These are phyloP conservation scores for Cladophialophora chaetospira DNA, from an alignment of 2,329 filamentous ascomycete genomes.

Conservation along the genomic window DNA sequence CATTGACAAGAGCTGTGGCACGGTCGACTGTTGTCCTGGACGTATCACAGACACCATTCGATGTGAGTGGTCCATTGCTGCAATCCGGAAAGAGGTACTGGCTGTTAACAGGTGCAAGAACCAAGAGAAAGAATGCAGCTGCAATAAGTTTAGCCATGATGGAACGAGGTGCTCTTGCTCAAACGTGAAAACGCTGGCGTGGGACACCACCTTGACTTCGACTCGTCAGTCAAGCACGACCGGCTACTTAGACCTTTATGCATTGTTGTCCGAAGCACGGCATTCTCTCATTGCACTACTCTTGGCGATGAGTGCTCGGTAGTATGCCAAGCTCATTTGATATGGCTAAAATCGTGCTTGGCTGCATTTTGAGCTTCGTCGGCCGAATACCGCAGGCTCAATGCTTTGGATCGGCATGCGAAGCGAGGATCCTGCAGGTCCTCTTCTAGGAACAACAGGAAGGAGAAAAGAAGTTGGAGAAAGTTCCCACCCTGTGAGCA, in stretches of 20 bases:
- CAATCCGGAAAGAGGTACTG: slow-evolving; percentile 47
- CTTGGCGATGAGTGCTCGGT: background rate
- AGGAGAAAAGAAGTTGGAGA: background rate
- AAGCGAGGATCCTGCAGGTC: background rate
- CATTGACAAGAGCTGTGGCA: slow-evolving; percentile 52
- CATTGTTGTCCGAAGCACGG: background rate
- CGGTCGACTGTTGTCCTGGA: slow-evolving; percentile 43
- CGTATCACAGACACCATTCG: slow-evolving; percentile 54
- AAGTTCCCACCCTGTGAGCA: background rate
- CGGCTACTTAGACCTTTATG: background rate
- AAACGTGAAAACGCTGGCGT: background rate
- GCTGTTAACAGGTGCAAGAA: background rate
- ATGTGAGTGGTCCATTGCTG: slow-evolving; percentile 50
- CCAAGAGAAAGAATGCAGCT: background rate
- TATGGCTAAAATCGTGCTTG: background rate
- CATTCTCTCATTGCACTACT: background rate
- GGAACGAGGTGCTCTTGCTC: background rate
- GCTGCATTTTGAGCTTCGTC: background rate
- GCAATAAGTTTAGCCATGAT: background rate
- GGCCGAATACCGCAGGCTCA: background rate
- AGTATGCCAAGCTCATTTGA: background rate
- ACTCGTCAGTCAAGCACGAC: background rate
- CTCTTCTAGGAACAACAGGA: background rate
- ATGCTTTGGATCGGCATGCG: background rate
- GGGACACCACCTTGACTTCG: background rate